Conservation (phyloP, 164 flowering plant species). For the Vitis amurensis region DNA sequence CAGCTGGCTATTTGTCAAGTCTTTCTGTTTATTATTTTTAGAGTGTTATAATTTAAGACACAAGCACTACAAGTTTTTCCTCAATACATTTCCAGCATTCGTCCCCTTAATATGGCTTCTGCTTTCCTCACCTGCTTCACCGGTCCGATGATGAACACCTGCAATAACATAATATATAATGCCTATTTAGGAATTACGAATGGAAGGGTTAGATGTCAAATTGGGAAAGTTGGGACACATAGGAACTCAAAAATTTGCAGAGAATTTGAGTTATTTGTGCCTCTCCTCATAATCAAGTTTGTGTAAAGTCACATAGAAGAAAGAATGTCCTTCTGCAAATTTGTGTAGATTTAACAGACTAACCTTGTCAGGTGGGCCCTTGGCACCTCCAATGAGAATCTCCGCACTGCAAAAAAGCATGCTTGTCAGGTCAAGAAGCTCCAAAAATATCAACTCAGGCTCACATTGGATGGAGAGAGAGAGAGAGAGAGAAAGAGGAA, state of each 20-base stretch:
- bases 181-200: too few relatives aligned
- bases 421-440: background rate
- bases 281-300: too few relatives aligned
- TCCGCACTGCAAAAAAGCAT: slow-evolving; percentile 71
- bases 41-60: background rate
- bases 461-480: slow-evolving; percentile 4
- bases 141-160: slow-evolving; percentile 91
- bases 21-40: too few relatives aligned
- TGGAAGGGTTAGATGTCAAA: too few relatives aligned
- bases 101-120: slow-evolving; percentile 85
- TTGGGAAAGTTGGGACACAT: too few relatives aligned
- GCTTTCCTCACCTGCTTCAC: slow-evolving; percentile 86
- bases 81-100: slow-evolving; percentile 41
- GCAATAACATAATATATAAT: slow-evolving; percentile 7
- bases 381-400: slow-evolving; percentile 79
- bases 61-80: background rate
- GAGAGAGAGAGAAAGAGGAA: slow-evolving; percentile 9
- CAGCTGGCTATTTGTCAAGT: too few relatives aligned
- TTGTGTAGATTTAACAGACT: slow-evolving; percentile 12
- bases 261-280: too few relatives aligned
- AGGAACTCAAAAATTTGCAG: too few relatives aligned
- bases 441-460: too few relatives aligned
- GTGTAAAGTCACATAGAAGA: too few relatives aligned
- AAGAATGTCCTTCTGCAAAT: too few relatives aligned
- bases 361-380: slow-evolving; percentile 98